Conservation (phyloP, 768 basidiomycete species). For the Rhizopogon roseolus region DNA sequence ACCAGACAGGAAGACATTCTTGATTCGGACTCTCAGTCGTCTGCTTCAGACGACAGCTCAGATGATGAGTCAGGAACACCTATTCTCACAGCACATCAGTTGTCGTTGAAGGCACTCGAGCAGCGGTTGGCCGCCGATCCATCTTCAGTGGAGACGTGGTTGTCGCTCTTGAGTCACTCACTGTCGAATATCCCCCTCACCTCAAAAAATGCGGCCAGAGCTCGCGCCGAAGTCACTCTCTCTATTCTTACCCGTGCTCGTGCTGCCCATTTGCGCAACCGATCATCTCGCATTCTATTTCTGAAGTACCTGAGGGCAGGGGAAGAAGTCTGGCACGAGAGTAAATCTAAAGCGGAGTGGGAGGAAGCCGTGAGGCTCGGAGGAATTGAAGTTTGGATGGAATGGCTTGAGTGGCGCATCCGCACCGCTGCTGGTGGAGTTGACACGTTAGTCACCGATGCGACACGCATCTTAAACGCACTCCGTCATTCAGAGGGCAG, state of each 20-base stretch:
- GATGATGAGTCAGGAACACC: constrained; percentile 27
- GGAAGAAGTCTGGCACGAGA: constrained; percentile 64
- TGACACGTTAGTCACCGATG: constrained; percentile 49
- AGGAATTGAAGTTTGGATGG: constrained; percentile 62
- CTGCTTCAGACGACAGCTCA: constrained; percentile 28
- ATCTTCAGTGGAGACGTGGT: constrained; percentile 54
- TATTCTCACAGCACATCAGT: constrained; percentile 50
- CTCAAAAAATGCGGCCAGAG: constrained; percentile 65
- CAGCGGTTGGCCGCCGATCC: constrained; percentile 46
- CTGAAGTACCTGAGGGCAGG: constrained; percentile 66
- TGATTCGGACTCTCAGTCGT: constrained; percentile 32
- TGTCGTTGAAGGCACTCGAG: constrained; percentile 55
- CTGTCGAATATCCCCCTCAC: constrained; percentile 55
- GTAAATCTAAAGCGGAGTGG: constrained; percentile 61
- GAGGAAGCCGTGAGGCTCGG: constrained; percentile 52
- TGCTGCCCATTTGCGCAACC: constrained; percentile 46
- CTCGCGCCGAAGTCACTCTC: constrained; percentile 66
- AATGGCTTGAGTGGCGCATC: constrained; percentile 78
- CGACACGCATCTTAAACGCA: constrained; percentile 38
- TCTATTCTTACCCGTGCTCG: constrained; percentile 67
- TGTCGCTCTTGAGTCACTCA: constrained; percentile 57
- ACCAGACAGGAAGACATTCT: constrained; percentile 22
- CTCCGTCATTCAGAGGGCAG: constrained; percentile 37
- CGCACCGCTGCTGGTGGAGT: constrained; percentile 42
- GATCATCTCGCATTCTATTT: constrained; percentile 44